Evolutionary conservation across 164 flowering plant species (phyloP), one percentile per base, ranked within the genome.

Genomic region (Annona squamosa): DNA sequence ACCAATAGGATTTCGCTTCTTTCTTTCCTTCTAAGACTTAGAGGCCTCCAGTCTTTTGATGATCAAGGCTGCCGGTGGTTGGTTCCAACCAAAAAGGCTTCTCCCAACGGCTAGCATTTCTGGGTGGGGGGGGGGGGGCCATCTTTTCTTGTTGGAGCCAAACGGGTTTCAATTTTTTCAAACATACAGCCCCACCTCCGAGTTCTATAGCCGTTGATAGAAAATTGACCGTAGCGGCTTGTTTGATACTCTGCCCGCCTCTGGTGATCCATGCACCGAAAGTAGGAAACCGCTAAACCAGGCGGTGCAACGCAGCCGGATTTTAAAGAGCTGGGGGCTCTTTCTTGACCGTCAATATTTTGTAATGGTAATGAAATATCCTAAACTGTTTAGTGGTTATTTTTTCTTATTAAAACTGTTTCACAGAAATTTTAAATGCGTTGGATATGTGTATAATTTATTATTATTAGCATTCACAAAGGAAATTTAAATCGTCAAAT

Each of bases 11-110:
- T 61, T 63, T 19, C 37, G 48, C 43, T 61, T 5, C 5, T 70
- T 70, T 70, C 70, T 70, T 48, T 18, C 72, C 65, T 74, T 63
- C 4, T 3, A 45, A 68, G 66, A 18, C 45, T 71, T 13, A 12
- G n/a, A 46, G 63, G 70, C 46, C 57, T 26, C 59, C 13, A 9
- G 2, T 52, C 59, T 52, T 26, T 37, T 13, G 67, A 44, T 70
- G 68, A 79, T 72, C 65, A 81, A 65, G 43, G 13, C 9, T 75
- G 70, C 72, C 44, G 73, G 79, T 80, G 78, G 82, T 75, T 80
- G 78, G 82, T 75, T 75, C 80, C 62, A 79, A 73, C 77, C 48
- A 52, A 71, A 61, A 52, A 48, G 70, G 74, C 68, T 46, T 52
- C 37, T 26, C 37, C 67, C 63, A 76, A 76, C 76, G 67, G 48